phyloP scores from a whole-genome alignment of 2,329 filamentous ascomycete species.

The Botrytis medusae region DNA sequence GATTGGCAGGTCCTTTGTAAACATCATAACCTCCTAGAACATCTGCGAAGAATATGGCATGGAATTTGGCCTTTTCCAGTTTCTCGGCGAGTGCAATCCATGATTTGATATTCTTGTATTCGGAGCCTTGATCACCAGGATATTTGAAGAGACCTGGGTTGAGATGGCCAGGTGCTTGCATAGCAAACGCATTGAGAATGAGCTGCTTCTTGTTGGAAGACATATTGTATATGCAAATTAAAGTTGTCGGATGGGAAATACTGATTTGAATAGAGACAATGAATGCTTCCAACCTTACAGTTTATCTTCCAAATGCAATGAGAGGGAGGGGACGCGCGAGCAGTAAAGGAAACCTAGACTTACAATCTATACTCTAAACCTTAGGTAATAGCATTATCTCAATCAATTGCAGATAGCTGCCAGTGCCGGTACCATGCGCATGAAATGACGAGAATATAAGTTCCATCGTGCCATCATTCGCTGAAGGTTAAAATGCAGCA shows the following conservation, averaged over 20 bases:
- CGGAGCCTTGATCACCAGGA: constrained; percentile 60
- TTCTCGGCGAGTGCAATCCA: constrained; percentile 61
- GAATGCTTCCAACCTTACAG: not conserved
- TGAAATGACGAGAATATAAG: constrained; percentile 6
- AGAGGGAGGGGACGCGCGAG: not conserved
- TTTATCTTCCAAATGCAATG: not conserved
- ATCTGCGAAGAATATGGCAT: constrained; percentile 67
- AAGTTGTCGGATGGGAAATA: not conserved
- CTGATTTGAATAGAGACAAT: not conserved
- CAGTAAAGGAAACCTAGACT: not conserved
- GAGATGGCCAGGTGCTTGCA: constrained; percentile 52
- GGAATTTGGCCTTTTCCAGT: constrained; percentile 61
- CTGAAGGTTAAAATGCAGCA: constrained; percentile 1
- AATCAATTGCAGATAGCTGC: not conserved
- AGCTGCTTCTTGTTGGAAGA: constrained; percentile 43
- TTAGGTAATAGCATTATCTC: not conserved
- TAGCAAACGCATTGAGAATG: constrained; percentile 52
- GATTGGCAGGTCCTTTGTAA: constrained; percentile 60
- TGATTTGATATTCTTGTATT: constrained; percentile 60
- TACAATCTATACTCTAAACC: constrained; percentile 6
- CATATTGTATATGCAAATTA: constrained; percentile 23
- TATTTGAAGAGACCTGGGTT: constrained; percentile 63
- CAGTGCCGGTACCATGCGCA: not conserved
- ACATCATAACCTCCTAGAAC: constrained; percentile 69
- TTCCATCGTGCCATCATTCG: constrained; percentile 9